Evolutionary conservation across 176 grass and related monocot species (phyloP).

Genomic region (Bolboschoenus planiculmis): DNA sequence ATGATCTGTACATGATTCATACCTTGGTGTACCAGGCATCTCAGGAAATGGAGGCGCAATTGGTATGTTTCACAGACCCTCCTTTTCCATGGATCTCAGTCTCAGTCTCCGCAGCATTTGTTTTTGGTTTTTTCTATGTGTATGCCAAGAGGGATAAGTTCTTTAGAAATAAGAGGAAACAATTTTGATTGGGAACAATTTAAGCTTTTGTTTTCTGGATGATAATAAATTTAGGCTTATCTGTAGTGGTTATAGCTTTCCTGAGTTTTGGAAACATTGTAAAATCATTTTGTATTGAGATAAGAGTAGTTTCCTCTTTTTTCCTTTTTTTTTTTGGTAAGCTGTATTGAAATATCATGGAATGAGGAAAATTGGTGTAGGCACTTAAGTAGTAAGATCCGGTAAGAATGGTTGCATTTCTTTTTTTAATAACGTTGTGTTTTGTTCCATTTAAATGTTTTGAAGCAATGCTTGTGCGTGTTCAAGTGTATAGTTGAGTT

Average conservation of each 20-base stretch:
- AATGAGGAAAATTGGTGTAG: not conserved
- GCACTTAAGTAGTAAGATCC: not conserved
- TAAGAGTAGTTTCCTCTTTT: not conserved
- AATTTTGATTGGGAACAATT: constrained; percentile 37
- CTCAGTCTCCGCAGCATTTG: constrained; percentile 60
- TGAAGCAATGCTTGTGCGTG: constrained; percentile 39
- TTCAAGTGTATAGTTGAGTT: constrained; percentile 7
- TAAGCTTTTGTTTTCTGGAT: constrained; percentile 1
- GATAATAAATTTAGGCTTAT: constrained; percentile 5
- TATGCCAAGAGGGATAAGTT: constrained; percentile 65
- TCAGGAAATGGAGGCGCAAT: constrained; percentile 77
- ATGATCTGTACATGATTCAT: constrained; percentile 84
- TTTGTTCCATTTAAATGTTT: constrained; percentile 28
- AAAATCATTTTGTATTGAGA: constrained; percentile 23
- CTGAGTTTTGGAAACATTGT: constrained; percentile 6
- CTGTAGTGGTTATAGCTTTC: constrained; percentile 13
- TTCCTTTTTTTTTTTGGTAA: not conserved
- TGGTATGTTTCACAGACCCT: constrained; percentile 87
- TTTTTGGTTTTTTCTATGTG: constrained; percentile 75
- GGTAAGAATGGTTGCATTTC: not conserved
- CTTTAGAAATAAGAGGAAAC: constrained; percentile 87
- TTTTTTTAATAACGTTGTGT: constrained; percentile 28
- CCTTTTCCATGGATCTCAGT: constrained; percentile 83
- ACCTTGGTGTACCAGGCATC: constrained; percentile 71
- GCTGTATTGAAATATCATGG: constrained; percentile 1